These are phyloP conservation scores for Trametes maxima DNA, from an alignment of 768 basidiomycete species.

Conservation along the genomic window DNA sequence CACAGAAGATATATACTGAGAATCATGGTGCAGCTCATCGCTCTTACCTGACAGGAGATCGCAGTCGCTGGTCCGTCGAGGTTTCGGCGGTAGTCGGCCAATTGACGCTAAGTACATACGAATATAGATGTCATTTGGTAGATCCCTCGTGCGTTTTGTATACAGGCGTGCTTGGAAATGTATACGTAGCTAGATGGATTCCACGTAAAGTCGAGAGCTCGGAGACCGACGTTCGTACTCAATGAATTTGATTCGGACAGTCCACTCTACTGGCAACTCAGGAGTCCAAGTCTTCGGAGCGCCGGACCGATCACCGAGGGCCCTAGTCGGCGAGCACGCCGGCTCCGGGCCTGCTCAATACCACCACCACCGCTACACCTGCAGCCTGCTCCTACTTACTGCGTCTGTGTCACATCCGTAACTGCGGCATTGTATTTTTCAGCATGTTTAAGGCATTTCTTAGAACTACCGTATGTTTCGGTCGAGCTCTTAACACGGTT, in stretches of 20 bases:
- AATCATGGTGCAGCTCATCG: background rate
- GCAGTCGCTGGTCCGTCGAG: constrained; percentile 35
- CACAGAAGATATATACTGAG: constrained; percentile 61
- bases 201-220: too few species aligned
- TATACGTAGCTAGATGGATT: too few species aligned
- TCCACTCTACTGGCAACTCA: too few species aligned
- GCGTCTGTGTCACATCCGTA: background rate
- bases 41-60: constrained; percentile 6
- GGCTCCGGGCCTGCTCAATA: too few species aligned
- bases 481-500: background rate
- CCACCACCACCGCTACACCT: background rate
- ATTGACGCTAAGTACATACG: background rate
- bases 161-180: background rate
- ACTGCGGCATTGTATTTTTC: background rate
- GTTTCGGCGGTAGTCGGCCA: background rate
- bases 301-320: too few species aligned
- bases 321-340: too few species aligned
- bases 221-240: too few species aligned
- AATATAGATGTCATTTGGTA: background rate
- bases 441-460: constrained; percentile 26
- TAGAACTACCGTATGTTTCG: constrained; percentile 12
- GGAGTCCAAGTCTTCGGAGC: too few species aligned
- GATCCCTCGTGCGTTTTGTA: background rate
- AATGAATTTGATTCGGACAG: too few species aligned
- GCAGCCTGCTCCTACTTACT: background rate